These are phyloP conservation scores for Pythium grandisporangium DNA, from an alignment of 352 stramenopile genomes.

Conservation along the genomic window DNA sequence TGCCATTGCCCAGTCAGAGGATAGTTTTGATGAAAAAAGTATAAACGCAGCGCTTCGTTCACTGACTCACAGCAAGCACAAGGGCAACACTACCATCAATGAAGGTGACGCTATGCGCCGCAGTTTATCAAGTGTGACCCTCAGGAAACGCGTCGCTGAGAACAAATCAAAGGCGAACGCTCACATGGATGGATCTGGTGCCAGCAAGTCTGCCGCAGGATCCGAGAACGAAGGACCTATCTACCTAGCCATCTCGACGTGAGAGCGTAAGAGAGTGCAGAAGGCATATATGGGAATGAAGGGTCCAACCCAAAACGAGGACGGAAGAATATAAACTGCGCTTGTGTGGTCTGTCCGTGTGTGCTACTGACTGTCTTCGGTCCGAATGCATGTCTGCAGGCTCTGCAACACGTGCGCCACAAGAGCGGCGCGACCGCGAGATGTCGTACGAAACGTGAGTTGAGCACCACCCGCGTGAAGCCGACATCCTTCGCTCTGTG, in stretches of 20 bases:
- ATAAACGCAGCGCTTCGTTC: no score
- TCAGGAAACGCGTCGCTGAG: conserved; percentile 36
- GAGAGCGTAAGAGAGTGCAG: no score
- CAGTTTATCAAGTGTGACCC: conserved; percentile 45
- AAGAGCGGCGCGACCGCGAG: conserved; percentile 41
- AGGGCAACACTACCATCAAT: no score
- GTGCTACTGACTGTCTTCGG: no score
- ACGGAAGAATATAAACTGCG: background rate
- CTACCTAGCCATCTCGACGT: conserved; percentile 61
- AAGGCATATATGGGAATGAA: no score
- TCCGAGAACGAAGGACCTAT: conserved; percentile 4
- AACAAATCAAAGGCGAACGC: conserved; percentile 17
- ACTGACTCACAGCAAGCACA: no score
- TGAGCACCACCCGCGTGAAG: conserved; percentile 30
- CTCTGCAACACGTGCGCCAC: conserved; percentile 34
- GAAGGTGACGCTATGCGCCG: conserved; percentile 43
- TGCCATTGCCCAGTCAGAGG: no score
- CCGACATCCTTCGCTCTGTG: conserved; percentile 40
- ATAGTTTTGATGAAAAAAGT: no score
- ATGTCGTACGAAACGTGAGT: conserved; percentile 44
- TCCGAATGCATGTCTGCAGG: background rate
- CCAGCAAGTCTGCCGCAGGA: no score
- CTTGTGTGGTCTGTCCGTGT: no score
- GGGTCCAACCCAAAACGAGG: no score
- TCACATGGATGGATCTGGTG: no score